Percentiles rank a stretch among this genome's conserved stretches.
phyloP scores from a whole-genome alignment of 1,139 yeast genomes.

The Saccharomyces hybrid region DNA sequence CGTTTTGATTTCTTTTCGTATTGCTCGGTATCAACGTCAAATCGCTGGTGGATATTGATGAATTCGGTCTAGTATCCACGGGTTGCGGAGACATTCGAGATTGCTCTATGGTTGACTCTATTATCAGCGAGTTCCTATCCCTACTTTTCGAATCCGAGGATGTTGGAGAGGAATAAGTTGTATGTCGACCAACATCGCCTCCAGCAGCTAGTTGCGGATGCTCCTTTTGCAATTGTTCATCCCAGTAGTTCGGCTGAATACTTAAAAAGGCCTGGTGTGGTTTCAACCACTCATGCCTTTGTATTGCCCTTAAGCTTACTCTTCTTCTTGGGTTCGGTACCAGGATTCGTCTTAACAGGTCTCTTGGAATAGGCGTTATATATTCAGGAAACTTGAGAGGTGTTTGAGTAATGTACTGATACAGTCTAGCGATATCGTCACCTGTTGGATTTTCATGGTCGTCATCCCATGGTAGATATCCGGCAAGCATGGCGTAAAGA shows the following conservation, averaged over 20 bases:
- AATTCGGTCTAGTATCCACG: not conserved
- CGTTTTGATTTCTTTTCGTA: not conserved
- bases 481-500: conserved; percentile 93
- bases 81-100: not conserved
- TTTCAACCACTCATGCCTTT: conserved; percentile 81
- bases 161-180: conserved; percentile 15
- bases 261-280: conserved; percentile 77
- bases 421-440: conserved; percentile 81
- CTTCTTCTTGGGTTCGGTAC: conserved; percentile 70
- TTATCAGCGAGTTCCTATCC: conserved; percentile 24
- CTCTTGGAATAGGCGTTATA: conserved; percentile 86
- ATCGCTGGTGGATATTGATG: conserved; percentile 11
- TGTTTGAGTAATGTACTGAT: conserved; percentile 85
- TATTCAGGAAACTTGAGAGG: conserved; percentile 94
- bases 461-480: conserved; percentile 95
- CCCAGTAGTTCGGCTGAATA: conserved; percentile 89
- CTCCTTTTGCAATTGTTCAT: conserved; percentile 36
- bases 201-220: not conserved
- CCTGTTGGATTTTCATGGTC: conserved; percentile 97
- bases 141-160: not conserved
- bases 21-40: conserved; percentile 17
- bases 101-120: conserved; percentile 5
- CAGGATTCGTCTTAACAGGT: conserved; percentile 72
- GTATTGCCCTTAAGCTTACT: conserved; percentile 57
- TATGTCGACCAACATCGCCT: not conserved